phyloP scores from a whole-genome alignment of 306 rosid species.

The Vigna trinervia region DNA sequence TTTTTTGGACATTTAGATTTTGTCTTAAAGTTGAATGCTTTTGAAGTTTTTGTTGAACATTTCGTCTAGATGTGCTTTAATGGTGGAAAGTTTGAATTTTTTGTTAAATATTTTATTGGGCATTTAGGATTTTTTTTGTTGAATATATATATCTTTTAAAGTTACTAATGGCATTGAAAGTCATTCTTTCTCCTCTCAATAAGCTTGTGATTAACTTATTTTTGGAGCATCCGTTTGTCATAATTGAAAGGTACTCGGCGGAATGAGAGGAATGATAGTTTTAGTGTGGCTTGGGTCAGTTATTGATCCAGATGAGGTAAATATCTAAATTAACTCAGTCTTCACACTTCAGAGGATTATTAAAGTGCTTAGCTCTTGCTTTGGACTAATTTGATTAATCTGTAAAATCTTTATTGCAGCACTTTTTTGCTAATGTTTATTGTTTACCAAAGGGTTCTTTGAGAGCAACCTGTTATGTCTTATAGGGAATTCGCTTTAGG shows the following conservation, averaged over 20 bases:
- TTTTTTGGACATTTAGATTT: too few species aligned
- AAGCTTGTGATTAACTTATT: constrained; percentile 39
- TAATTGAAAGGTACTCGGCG: constrained; percentile 80
- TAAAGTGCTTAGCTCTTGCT: constrained; percentile 13
- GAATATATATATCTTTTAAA: neutral
- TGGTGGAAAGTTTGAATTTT: too few species aligned
- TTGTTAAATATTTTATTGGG: too few species aligned
- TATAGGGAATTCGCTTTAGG: constrained; percentile 95
- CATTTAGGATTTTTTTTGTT: too few species aligned
- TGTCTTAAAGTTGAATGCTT: too few species aligned
- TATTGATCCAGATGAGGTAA: constrained; percentile 97
- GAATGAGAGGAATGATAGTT: constrained; percentile 99
- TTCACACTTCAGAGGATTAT: constrained; percentile 25
- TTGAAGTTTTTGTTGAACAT: too few species aligned
- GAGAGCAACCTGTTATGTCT: constrained; percentile 40
- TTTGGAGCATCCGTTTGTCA: constrained; percentile 29
- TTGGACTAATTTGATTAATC: constrained; percentile 14
- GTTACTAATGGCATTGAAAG: constrained; percentile 16
- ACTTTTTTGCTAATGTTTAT: constrained; percentile 34
- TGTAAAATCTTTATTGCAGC: constrained; percentile 20
- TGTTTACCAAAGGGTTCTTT: constrained; percentile 40
- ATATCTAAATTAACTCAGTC: constrained; percentile 40
- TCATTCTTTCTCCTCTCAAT: constrained; percentile 14
- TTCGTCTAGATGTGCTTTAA: too few species aligned
- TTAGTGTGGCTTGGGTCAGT: constrained; percentile 92